Base-by-base conservation (phyloP, 495 filamentous ascomycete genomes). In the Penicillium mononematosum region DNA sequence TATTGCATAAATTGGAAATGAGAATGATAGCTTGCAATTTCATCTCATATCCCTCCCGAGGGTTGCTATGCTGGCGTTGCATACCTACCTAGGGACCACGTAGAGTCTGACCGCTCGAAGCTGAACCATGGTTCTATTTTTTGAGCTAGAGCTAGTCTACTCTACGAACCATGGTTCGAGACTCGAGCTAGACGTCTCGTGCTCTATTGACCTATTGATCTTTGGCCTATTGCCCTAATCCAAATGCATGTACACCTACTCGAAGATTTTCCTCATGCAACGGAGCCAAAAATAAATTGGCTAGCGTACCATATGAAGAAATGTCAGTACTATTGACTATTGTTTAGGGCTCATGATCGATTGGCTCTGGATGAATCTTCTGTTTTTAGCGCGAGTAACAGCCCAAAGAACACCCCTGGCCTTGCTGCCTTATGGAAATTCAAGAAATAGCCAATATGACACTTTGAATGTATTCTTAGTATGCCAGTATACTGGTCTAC, bases 291-390 rank as follows among this genome's bases (percentile, higher is more conserved):
- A 38, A n/a, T 16, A 3, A 7, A n/a, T 41, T 2, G 10, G 45
- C 43, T 55, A 55, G 43, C 12, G 27, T 38, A 24, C n/a, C 24
- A 25, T 39, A n/a, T 9, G 53, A 47, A 55, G 44, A 47, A 27
- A 39, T 27, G 38, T 29, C 31, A 46, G 41, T 17, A 6, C 24
- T 25, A 5, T 25, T 25, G 24, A 25, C 24, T 25, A 16, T 14
- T 53, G 17, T 19, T 34, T 47, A 19, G 32, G 54, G 47, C n/a
- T 14, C 10, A 25, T 10, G 38, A 68, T 66, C 53, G 66, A 69
- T 69, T 69, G 66, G 63, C 56, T 55, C n/a, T 53, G 63, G 27
- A 60, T 69, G 58, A 64, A 66, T 66, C 66, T 69, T 59, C 51
- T 44, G 29, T 36, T 54, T 57, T 36, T 46, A 57, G 59, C 53